Evolutionary conservation across 805 yeast species (phyloP).

Genomic region (Zygoascus flipseniorum): DNA sequence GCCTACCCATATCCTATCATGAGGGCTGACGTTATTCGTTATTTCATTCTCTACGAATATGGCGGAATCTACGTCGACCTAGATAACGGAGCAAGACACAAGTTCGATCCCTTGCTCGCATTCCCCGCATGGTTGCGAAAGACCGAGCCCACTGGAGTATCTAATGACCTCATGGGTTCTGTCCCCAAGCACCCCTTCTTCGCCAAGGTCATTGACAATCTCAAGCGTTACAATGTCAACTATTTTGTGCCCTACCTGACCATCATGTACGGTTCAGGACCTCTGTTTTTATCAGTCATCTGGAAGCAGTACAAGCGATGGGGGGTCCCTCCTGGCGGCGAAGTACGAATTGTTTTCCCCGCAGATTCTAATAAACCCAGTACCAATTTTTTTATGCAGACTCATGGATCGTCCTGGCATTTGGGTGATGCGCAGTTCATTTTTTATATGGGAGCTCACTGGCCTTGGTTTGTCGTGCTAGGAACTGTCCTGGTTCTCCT

Average conservation of each 20-base stretch:
- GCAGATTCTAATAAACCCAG: constrained; percentile 49
- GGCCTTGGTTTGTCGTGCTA: constrained; percentile 57
- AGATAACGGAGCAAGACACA: constrained; percentile 79
- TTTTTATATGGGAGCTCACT: constrained; percentile 64
- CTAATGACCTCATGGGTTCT: constrained; percentile 89
- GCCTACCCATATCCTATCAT: constrained; percentile 71
- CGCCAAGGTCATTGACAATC: constrained; percentile 54
- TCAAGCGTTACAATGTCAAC: constrained; percentile 56
- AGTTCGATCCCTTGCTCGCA: constrained; percentile 69
- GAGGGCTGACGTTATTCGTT: constrained; percentile 86
- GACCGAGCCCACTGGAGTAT: constrained; percentile 83
- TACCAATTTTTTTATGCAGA: constrained; percentile 48
- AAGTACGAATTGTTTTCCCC: constrained; percentile 65
- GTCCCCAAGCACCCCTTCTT: constrained; percentile 84
- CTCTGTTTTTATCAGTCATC: constrained; percentile 73
- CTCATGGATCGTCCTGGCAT: constrained; percentile 91
- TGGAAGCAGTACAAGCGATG: constrained; percentile 84
- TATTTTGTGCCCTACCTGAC: constrained; percentile 86
- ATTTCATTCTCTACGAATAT: constrained; percentile 70
- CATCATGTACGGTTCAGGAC: constrained; percentile 91
- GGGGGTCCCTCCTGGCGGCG: constrained; percentile 55
- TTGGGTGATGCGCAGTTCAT: constrained; percentile 75
- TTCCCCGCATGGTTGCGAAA: constrained; percentile 83
- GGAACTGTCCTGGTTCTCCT: constrained; percentile 37
- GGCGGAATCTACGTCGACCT: constrained; percentile 90